A percentile compares a stretch with the other conserved stretches of the same genome.
Conservation (phyloP, 345 rosid species). For the Syzygium jambos region DNA sequence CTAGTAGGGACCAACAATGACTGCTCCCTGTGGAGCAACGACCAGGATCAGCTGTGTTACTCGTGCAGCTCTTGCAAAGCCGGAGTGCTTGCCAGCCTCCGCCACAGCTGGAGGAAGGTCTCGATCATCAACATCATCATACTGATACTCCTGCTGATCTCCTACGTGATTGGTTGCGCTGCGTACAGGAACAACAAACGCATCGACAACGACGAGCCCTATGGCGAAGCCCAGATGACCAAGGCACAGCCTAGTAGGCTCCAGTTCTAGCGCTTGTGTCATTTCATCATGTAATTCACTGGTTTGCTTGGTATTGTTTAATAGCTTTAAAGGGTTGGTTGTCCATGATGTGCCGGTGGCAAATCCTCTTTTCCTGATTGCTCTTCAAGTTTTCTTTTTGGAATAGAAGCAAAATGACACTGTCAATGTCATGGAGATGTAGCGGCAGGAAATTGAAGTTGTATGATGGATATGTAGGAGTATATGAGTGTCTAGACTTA, state of each 20-base stretch:
- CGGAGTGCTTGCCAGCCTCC: slow-evolving; percentile 79
- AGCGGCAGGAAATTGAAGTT: not conserved
- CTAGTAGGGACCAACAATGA: slow-evolving; percentile 23
- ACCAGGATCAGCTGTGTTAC: slow-evolving; percentile 66
- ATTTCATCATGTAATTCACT: not conserved
- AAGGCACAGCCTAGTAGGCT: slow-evolving; percentile 65
- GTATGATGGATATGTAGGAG: not conserved
- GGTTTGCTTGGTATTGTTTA: not conserved
- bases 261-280: slow-evolving; percentile 18
- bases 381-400: not conserved
- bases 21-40: slow-evolving; percentile 69
- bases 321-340: not conserved
- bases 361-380: not conserved
- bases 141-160: slow-evolving; percentile 61
- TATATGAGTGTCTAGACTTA: not conserved
- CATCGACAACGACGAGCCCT: slow-evolving; percentile 79
- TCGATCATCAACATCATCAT: slow-evolving; percentile 77
- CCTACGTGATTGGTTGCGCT: slow-evolving; percentile 62
- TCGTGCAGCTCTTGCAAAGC: slow-evolving; percentile 85
- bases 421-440: not conserved
- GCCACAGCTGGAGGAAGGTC: slow-evolving; percentile 92
- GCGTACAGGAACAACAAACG: slow-evolving; percentile 76
- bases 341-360: not conserved
- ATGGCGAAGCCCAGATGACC: slow-evolving; percentile 67
- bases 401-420: not conserved